Evolutionary conservation across 371 early-diverging fungal genomes (phyloP), one percentile per base, ranked within the genome.

Genomic region (Circinella umbellata): DNA sequence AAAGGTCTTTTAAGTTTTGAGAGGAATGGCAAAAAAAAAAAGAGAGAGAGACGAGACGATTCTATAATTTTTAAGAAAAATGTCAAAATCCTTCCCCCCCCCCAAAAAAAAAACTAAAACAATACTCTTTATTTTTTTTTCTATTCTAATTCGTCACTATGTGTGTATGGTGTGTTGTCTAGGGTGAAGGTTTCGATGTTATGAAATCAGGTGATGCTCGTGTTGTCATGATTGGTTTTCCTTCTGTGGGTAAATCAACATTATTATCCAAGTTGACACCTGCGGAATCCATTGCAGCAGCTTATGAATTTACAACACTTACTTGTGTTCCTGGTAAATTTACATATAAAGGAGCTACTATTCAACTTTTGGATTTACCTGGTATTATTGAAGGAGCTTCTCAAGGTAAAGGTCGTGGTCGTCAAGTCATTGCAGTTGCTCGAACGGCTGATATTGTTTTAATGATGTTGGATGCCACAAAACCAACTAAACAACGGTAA

Each of bases 241-340:
- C 99, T 13, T 98, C 98, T 14, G 99, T 99, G 20, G 99, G 99
- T 64, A 99, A 99, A 83, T 95, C 96, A 20, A 99, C 99, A 4
- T 83, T 99, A 57, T 87, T 99, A 62, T 92, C 92, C 74, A 98
- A 96, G 80, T 78, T 98, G 38, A 99, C 99, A 17, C 92, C 95
- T 48, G 96, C 98, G 0, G 93, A 95, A 72, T 96, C 97, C 7
- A 97, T 95, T 74, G 97, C 95, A 61, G 94, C 90, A 62, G 92
- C 90, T 51, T 99, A 99, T 74, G 99, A 99, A 81, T 99, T 99
- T 84, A 99, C 99, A 7, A 99, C 99, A 0, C 87, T 99, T 76
- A 98, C 98, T 6, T 96, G 96, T 66, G 96, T 98, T 61, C 99
- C 99, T 8, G 99, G 99, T 61, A 96, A 98, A 78, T 95, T 99